Percentiles rank a stretch among this genome's conserved stretches.
These are phyloP conservation scores for Podila epigama DNA, from an alignment of 192 early-diverging fungal genomes.

Conservation along the genomic window DNA sequence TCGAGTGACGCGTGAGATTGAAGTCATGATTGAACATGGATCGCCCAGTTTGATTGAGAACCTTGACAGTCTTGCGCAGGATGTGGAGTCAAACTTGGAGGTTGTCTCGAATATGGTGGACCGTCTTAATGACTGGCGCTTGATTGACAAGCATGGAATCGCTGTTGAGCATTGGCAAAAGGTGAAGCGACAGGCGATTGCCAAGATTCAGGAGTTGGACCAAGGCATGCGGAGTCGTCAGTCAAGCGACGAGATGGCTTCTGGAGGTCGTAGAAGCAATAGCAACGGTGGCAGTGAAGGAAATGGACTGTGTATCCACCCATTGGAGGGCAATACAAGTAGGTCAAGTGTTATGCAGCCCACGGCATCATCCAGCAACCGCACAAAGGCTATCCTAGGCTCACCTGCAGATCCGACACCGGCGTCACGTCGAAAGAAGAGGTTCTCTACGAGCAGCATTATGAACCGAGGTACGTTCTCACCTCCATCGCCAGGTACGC, in stretches of 20 bases:
- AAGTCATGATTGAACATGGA: constrained; percentile 38
- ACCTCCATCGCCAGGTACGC: constrained; percentile 18
- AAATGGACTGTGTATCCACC: constrained; percentile 10
- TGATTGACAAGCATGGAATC: constrained; percentile 49
- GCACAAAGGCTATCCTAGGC: constrained; percentile 39
- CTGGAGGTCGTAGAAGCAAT: constrained; percentile 2
- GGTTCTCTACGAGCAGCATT: constrained; percentile 38
- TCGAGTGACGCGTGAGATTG: constrained; percentile 27
- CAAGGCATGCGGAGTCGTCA: constrained; percentile 15
- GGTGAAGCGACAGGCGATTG: constrained; percentile 48
- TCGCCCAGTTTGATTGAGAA: constrained; percentile 11
- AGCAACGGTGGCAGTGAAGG: too few relatives aligned
- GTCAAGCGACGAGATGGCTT: not conserved
- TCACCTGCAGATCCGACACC: constrained; percentile 15
- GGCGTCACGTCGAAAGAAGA: constrained; percentile 10
- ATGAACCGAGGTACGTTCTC: constrained; percentile 19
- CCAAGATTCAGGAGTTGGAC: constrained; percentile 54
- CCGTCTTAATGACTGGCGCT: constrained; percentile 50
- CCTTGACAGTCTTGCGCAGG: constrained; percentile 25
- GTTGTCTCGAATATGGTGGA: constrained; percentile 18
- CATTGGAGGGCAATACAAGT: constrained; percentile 6
- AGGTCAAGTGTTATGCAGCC: constrained; percentile 27
- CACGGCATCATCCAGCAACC: constrained; percentile 32
- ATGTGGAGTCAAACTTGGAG: constrained; percentile 30
- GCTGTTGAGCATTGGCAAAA: constrained; percentile 58